Percentiles rank a stretch among this genome's conserved stretches.
These are phyloP conservation scores for Yamadazyma dendronema DNA, from an alignment of 1,139 yeast genomes.

Conservation along the genomic window DNA sequence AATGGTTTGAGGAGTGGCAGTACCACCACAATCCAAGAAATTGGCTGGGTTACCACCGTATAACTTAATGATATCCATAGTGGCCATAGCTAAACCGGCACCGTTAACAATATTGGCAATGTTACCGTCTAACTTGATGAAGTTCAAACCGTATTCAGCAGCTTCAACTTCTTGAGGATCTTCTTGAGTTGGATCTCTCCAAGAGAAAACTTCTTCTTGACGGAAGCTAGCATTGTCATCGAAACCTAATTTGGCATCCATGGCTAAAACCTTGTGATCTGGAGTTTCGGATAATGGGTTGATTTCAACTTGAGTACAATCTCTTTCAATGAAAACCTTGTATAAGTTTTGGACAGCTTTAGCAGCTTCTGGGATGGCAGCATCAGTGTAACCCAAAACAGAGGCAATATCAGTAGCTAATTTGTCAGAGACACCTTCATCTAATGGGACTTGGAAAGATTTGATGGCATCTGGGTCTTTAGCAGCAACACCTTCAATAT, in stretches of 20 bases:
- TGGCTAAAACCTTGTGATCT: slow-evolving; percentile 88
- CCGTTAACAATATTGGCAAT: slow-evolving; percentile 99
- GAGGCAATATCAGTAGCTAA: slow-evolving; percentile 77
- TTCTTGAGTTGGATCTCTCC: slow-evolving; percentile 98
- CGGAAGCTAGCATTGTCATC: slow-evolving; percentile 96
- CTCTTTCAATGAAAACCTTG: slow-evolving; percentile 84
- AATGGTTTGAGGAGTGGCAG: slow-evolving; percentile 98
- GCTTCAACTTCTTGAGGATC: slow-evolving; percentile 97
- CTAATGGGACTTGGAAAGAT: slow-evolving; percentile 77
- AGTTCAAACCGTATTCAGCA: slow-evolving; percentile 84
- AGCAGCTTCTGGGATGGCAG: slow-evolving; percentile 84
- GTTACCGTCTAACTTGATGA: slow-evolving; percentile 96
- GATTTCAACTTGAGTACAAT: slow-evolving; percentile 97
- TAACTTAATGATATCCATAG: slow-evolving; percentile 98
- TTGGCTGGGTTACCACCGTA: slow-evolving; percentile 99
- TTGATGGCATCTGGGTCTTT: slow-evolving; percentile 90
- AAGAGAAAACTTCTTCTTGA: slow-evolving; percentile 89
- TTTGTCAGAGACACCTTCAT: slow-evolving; percentile 75
- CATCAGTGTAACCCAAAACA: slow-evolving; percentile 75
- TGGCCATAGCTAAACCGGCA: slow-evolving; percentile 99
- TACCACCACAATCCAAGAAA: slow-evolving; percentile 99
- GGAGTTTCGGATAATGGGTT: slow-evolving; percentile 95
- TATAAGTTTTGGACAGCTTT: slow-evolving; percentile 82
- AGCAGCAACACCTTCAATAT: slow-evolving; percentile 97
- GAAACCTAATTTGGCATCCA: slow-evolving; percentile 98